Evolutionary conservation across 768 basidiomycete species (phyloP).

Genomic region (Hypsizygus marmoreus): DNA sequence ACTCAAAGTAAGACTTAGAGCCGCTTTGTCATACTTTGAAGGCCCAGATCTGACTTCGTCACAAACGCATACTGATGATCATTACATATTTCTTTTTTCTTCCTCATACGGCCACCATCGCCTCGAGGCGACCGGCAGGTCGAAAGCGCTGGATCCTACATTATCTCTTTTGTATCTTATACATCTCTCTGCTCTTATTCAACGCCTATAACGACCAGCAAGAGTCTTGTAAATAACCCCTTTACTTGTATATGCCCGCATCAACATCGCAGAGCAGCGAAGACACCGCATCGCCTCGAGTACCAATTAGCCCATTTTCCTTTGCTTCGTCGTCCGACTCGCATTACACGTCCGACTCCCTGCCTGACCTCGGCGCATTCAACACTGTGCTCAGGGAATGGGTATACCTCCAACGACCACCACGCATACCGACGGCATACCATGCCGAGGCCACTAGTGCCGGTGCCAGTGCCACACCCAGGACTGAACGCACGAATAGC

Average conservation of each 20-base stretch:
- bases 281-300: slow-evolving; percentile 3
- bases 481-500: not conserved
- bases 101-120: slow-evolving; percentile 7
- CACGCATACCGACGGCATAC: slow-evolving; percentile 32
- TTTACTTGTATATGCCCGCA: not conserved
- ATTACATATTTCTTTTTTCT: not conserved
- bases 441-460: slow-evolving; percentile 15
- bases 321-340: slow-evolving; percentile 25
- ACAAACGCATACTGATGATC: too few species aligned
- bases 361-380: slow-evolving; percentile 76
- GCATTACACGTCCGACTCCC: slow-evolving; percentile 62
- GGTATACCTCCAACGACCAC: slow-evolving; percentile 52
- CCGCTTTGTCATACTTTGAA: too few species aligned
- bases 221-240: not conserved
- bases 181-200: not conserved
- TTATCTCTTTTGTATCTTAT: too few species aligned
- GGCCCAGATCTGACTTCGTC: too few species aligned
- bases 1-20: too few species aligned
- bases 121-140: slow-evolving; percentile 9
- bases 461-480: slow-evolving; percentile 4
- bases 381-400: slow-evolving; percentile 68
- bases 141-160: too few species aligned
- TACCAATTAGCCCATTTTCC: slow-evolving; percentile 11
- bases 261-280: slow-evolving; percentile 6
- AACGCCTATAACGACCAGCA: not conserved